These are phyloP conservation scores for Pseudogymnoascus sp. DNA, from an alignment of 2,329 filamentous ascomycete genomes.

Conservation along the genomic window DNA sequence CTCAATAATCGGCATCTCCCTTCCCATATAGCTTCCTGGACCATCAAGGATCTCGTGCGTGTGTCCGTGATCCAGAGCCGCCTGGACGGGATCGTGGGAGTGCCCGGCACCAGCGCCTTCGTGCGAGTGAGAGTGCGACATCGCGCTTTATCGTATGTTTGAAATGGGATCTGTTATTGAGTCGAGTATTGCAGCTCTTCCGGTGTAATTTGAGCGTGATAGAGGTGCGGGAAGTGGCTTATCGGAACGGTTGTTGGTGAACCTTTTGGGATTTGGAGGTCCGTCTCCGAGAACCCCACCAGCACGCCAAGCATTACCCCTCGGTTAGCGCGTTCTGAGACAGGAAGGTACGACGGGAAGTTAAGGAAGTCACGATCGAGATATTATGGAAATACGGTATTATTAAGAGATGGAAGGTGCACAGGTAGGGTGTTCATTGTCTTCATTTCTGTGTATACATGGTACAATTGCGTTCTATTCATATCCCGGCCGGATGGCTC, in stretches of 20 bases:
- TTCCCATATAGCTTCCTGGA: slow-evolving; percentile 79
- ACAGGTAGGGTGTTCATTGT: background rate
- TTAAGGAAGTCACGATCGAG: background rate
- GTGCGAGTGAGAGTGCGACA: slow-evolving; percentile 48
- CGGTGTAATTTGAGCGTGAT: background rate
- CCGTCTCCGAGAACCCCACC: background rate
- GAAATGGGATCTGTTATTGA: background rate
- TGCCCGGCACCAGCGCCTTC: slow-evolving; percentile 48
- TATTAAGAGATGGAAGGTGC: background rate
- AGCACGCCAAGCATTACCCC: background rate
- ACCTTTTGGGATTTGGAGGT: background rate
- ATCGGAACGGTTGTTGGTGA: background rate
- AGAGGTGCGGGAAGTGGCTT: background rate
- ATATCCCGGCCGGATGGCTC: background rate
- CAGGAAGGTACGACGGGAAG: background rate
- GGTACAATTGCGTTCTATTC: slow-evolving; percentile 8
- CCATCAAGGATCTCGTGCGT: slow-evolving; percentile 93
- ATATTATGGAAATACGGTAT: background rate
- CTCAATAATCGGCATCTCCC: slow-evolving; percentile 90
- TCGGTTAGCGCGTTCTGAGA: slow-evolving; percentile 1
- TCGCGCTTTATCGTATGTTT: background rate
- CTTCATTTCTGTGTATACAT: slow-evolving; percentile 10
- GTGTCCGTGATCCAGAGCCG: slow-evolving; percentile 76
- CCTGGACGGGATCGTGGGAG: slow-evolving; percentile 44
- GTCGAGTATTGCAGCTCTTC: background rate